Evolutionary conservation across 2,329 filamentous ascomycete genomes (phyloP).

Genomic region (Neofusicoccum umdonicola): DNA sequence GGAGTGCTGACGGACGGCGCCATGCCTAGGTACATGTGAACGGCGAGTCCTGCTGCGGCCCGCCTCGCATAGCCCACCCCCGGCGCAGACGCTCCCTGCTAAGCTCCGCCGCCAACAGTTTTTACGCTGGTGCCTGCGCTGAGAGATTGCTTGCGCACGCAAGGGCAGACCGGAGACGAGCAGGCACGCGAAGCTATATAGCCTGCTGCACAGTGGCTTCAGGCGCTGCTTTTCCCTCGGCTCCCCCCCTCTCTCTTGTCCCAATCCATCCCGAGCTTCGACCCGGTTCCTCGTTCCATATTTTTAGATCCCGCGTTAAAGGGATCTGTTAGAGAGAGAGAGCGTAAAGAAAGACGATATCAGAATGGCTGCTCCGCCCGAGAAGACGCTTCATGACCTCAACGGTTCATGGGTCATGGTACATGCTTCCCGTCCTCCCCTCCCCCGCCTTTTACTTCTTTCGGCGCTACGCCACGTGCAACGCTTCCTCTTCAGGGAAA

Average conservation of each 20-base stretch:
- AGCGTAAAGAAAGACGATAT: neutral
- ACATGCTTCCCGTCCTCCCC: slow-evolving; percentile 6
- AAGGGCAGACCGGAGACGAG: no score
- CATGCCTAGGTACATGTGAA: neutral
- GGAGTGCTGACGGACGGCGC: neutral
- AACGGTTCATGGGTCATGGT: slow-evolving; percentile 41
- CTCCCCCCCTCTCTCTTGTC: no score
- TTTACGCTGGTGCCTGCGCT: no score
- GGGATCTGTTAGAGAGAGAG: neutral
- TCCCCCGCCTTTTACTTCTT: neutral
- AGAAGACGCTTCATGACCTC: slow-evolving; percentile 33
- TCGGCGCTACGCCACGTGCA: neutral
- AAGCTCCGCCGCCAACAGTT: neutral
- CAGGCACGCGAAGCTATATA: no score
- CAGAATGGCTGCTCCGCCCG: slow-evolving; percentile 39
- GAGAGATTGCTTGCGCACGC: no score
- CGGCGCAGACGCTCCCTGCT: neutral
- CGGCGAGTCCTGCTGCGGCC: neutral
- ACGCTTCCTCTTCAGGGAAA: no score
- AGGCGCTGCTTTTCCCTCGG: no score
- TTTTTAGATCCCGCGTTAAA: no score
- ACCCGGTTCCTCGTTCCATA: no score
- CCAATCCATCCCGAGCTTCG: no score
- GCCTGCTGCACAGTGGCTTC: no score
- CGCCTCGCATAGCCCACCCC: neutral